Percentiles rank a stretch among this genome's conserved stretches.
These are phyloP conservation scores for Rhizoclosmatium sp. DNA, from an alignment of 192 early-diverging fungal species.

Conservation along the genomic window DNA sequence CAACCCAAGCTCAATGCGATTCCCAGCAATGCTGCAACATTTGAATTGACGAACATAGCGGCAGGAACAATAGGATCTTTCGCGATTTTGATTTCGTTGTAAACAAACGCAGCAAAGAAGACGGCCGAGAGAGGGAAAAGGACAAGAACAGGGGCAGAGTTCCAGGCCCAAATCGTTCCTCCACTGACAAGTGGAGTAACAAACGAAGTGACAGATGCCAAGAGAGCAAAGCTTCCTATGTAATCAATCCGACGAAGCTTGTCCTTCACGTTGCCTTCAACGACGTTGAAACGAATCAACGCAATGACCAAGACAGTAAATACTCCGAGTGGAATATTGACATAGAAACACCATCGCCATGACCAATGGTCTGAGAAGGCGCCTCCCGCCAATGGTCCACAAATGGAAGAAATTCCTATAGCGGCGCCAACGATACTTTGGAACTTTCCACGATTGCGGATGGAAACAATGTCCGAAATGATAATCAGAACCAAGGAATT, in stretches of 20 bases:
- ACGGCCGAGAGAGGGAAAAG: slow-evolving; percentile 73
- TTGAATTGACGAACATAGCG: slow-evolving; percentile 11
- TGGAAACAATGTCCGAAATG: slow-evolving; percentile 37
- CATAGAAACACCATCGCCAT: slow-evolving; percentile 71
- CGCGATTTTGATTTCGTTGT: slow-evolving; percentile 69
- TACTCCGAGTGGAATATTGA: slow-evolving; percentile 75
- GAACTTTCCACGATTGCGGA: slow-evolving; percentile 43
- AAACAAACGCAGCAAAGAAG: slow-evolving; percentile 62
- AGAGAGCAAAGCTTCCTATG: slow-evolving; percentile 52
- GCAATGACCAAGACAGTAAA: slow-evolving; percentile 62
- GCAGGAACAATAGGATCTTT: slow-evolving; percentile 72
- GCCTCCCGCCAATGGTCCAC: slow-evolving; percentile 89
- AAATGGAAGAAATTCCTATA: slow-evolving; percentile 78
- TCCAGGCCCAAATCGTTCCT: slow-evolving; percentile 69
- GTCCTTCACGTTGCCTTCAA: slow-evolving; percentile 54
- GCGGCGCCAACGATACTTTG: slow-evolving; percentile 72
- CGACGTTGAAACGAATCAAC: slow-evolving; percentile 66
- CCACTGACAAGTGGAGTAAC: slow-evolving; percentile 70
- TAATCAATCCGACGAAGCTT: slow-evolving; percentile 79
- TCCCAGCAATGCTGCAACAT: slow-evolving; percentile 7
- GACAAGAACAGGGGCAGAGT: slow-evolving; percentile 59
- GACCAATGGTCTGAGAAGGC: slow-evolving; percentile 70
- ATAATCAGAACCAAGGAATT: slow-evolving; percentile 75
- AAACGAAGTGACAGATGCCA: slow-evolving; percentile 10
- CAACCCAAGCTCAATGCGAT: slow-evolving; percentile 6